Base-by-base conservation (phyloP, 2,329 filamentous ascomycete species). In the Dactylellina haptotyla region DNA sequence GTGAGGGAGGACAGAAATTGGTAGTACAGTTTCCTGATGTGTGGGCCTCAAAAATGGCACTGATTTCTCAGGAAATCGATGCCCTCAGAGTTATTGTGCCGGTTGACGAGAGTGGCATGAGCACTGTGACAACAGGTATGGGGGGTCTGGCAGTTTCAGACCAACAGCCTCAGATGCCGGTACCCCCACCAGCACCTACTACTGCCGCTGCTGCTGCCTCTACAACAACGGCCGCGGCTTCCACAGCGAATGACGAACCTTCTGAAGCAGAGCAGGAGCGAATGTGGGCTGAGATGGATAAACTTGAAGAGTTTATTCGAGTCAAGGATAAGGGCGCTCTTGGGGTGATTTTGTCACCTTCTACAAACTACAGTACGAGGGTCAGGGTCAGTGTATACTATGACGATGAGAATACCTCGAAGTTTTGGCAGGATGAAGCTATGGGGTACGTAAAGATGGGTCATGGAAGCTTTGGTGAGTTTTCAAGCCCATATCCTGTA, bases 371-470 rank as follows among this genome's bases (percentile, higher is more conserved):
- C 12, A 58, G 51, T 23, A 14, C 62, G 8, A 45, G 32, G 6
- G 43, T 66, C 1, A 50, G 14, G n/a, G 62, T 56, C 6, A 58
- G 51, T 5, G 62, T 66, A 1, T 66, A 58, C 10, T 43, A 58
- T 30, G 53, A 58, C 25, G 62, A 66, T 4, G 51, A 51, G 5
- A 23, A n/a, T 10, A 10, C 28, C 0, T 32, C 61, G 14, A 54
- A 23, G 12, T n/a, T 51, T 4, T 66, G 62, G 62, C 23, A 25
- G 4, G 62, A 66, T 16, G 41, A 66, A 5, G 41, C 26, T 1
- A 66, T 58, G 62, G 62, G 62, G 5, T 58, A 66, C 12, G 30
- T 66, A 2, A 66, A 66, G 20, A 46, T 66, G 30, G 51, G 62
- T 4, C 62, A 66, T 25, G 53, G 62, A 25, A 51, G 41, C 10